Percentiles rank a stretch among this genome's conserved stretches.
Conservation (phyloP, 495 filamentous ascomycete species). For the Neurospora africana region DNA sequence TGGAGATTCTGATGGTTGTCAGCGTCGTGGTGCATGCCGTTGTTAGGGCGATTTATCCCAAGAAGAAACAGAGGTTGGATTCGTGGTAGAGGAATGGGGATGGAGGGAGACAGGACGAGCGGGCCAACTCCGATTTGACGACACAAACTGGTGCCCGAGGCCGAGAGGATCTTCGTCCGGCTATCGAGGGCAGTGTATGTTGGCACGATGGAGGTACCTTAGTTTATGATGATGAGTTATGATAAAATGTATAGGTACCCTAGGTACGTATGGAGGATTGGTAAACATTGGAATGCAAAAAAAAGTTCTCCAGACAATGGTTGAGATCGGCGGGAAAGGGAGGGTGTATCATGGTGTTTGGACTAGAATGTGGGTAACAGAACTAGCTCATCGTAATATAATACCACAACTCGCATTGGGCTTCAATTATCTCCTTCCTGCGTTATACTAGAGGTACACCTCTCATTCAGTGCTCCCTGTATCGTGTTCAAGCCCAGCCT, state of each 20-base stretch:
- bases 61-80: background rate
- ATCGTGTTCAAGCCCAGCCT: background rate
- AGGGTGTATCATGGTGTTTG: background rate
- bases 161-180: background rate
- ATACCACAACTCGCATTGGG: background rate
- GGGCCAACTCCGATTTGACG: background rate
- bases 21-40: slow-evolving; percentile 21
- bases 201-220: background rate
- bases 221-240: background rate
- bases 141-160: background rate
- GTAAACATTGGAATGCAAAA: background rate
- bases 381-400: background rate
- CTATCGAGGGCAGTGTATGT: background rate
- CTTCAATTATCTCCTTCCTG: background rate
- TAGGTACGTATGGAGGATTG: background rate
- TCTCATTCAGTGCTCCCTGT: background rate
- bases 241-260: background rate
- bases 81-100: background rate
- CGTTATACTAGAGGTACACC: background rate
- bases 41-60: slow-evolving; percentile 11
- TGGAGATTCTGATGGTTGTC: slow-evolving; percentile 33
- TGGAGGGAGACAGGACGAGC: background rate
- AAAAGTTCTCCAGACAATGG: background rate
- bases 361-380: background rate
- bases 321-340: background rate